Evolutionary conservation across 1,284 basidiomycete genomes (phyloP), one percentile per base, ranked within the genome.

Genomic region (Kalmanozyma brasiliensis): DNA sequence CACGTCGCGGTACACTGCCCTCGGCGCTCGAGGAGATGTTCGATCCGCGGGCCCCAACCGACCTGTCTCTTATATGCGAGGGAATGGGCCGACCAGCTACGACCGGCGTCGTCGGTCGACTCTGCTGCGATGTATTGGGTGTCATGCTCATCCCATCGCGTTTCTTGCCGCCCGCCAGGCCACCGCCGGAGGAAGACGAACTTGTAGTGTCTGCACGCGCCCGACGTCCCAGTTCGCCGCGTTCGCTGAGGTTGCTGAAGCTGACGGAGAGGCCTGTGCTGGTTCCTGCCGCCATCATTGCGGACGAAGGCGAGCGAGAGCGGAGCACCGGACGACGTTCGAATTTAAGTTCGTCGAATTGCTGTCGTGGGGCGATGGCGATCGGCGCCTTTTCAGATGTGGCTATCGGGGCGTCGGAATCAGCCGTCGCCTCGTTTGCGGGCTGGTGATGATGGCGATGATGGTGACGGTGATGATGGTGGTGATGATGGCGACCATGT

Each of bases 311-410:
- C 10, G 71, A 74, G 7, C 75, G 58, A 1, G 75, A 77, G n/a
- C 75, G 65, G 3, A 67, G 63, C 3, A 77, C 67, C 1, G 63
- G 74, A 24, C 75, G 52, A 40, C 75, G 66, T 45, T 77, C 74
- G 37, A 77, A 77, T 16, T 65, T 63, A 33, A 77, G 60, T 29
- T 69, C 63, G 40, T 62, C 49, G 20, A 65, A 48, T 4, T 34
- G 45, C 11, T 42, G 36, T 14, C 49, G 40, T 1, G 48, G 40
- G 2, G 42, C 37, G 46, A 57, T 62, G 0, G 59, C 47, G 11
- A 55, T 48, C 9, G 63, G 37, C 2, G 47, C 46, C 14, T 48
- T 47, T 9, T 52, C 45, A 0, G 44, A 8, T 11, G 30, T 19
- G 4, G 35, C 42, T 4, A 32, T 33, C 13, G 20, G 35, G 0